Percentiles rank a stretch among this genome's conserved stretches.
These are phyloP conservation scores for Echium plantagineum DNA, from an alignment of 257 asterid genomes.

Conservation along the genomic window DNA sequence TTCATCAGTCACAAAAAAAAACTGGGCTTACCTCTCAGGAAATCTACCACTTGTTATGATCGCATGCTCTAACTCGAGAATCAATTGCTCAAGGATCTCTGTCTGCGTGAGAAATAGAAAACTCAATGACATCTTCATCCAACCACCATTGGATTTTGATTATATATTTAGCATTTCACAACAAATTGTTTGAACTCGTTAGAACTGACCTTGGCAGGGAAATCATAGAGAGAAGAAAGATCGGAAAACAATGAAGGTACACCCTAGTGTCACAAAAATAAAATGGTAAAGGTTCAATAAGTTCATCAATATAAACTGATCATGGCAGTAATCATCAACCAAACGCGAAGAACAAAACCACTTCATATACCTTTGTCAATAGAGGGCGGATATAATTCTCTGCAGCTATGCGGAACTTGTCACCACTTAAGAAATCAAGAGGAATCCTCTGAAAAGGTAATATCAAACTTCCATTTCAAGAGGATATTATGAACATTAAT, in stretches of 20 bases:
- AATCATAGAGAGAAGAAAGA: conserved; percentile 78
- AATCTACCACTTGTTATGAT: conserved; percentile 62
- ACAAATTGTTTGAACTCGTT: conserved; percentile 1
- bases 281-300: conserved; percentile 8
- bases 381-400: conserved; percentile 63
- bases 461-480: not conserved
- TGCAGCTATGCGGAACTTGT: conserved; percentile 63
- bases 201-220: conserved; percentile 69
- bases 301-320: not conserved
- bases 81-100: conserved; percentile 60
- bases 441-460: conserved; percentile 68
- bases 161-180: conserved; percentile 1
- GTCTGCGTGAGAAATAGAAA: conserved; percentile 43
- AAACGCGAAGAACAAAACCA: not conserved
- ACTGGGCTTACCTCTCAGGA: conserved; percentile 55
- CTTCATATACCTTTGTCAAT: conserved; percentile 56
- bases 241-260: conserved; percentile 95
- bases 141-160: conserved; percentile 12
- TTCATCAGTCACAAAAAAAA: not conserved
- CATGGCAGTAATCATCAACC: not conserved
- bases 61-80: conserved; percentile 66
- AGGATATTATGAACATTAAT: not conserved
- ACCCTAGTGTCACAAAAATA: conserved; percentile 42
- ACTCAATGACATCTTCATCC: conserved; percentile 2
- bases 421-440: conserved; percentile 74